phyloP scores from a whole-genome alignment of 2,329 filamentous ascomycete genomes.

The Fusarium hainanense region DNA sequence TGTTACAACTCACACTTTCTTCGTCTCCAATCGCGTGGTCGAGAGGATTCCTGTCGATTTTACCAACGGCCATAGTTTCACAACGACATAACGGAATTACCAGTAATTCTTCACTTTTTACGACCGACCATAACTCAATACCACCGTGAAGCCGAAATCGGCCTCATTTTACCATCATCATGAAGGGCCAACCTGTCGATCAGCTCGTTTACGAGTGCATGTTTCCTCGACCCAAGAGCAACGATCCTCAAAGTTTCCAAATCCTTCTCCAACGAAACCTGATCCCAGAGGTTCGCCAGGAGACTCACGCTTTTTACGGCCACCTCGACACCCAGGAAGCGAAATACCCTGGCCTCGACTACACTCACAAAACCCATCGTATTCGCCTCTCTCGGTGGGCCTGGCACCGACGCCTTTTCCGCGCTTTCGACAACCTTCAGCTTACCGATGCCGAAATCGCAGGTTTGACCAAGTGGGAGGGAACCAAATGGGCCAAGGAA shows the following conservation, averaged over 20 bases:
- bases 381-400: conserved; percentile 81
- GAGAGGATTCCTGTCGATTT: conserved; percentile 9
- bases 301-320: conserved; percentile 82
- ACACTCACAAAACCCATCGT: conserved; percentile 77
- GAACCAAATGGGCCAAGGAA: conserved; percentile 84
- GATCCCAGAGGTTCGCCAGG: conserved; percentile 81
- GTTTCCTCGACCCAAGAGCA: conserved; percentile 74
- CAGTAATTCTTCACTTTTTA: background rate
- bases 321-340: conserved; percentile 83
- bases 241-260: conserved; percentile 77
- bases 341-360: conserved; percentile 84
- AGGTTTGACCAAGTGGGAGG: conserved; percentile 82
- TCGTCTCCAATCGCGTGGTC: conserved; percentile 39
- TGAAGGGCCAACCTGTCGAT: conserved; percentile 78
- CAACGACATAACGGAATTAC: background rate
- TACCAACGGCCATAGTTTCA: background rate
- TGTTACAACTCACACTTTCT: conserved; percentile 17
- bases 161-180: conserved; percentile 52
- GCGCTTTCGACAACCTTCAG: conserved; percentile 76
- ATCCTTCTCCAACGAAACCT: conserved; percentile 76
- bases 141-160: background rate
- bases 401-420: conserved; percentile 81
- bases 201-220: conserved; percentile 79
- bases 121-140: background rate
- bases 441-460: conserved; percentile 78